phyloP scores from a whole-genome alignment of 192 early-diverging fungal species.

The Podila epicladia region DNA sequence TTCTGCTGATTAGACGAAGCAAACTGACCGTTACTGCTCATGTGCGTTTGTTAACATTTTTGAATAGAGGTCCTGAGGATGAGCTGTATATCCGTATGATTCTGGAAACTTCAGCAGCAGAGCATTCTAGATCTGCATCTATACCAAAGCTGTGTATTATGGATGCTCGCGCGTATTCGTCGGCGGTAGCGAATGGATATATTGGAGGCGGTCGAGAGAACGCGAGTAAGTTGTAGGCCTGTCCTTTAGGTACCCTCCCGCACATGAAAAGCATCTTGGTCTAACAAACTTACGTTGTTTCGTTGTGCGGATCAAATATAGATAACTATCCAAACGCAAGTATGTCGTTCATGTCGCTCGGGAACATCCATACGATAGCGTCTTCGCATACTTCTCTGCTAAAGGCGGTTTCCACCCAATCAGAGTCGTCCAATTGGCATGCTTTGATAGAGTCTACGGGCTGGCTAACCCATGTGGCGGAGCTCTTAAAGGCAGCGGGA shows the following conservation, averaged over 20 bases:
- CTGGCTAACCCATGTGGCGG: constrained; percentile 52
- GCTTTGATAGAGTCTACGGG: constrained; percentile 50
- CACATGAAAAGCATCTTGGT: too few relatives aligned
- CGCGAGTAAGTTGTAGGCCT: constrained; percentile 18
- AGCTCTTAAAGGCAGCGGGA: constrained; percentile 48
- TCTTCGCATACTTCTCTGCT: constrained; percentile 39
- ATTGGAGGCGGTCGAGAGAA: constrained; percentile 53
- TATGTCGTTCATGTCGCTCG: constrained; percentile 40
- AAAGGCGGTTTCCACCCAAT: constrained; percentile 35
- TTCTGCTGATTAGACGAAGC: not conserved
- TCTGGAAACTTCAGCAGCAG: constrained; percentile 35
- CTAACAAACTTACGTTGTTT: not conserved
- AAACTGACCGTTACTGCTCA: too few relatives aligned
- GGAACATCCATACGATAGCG: constrained; percentile 51
- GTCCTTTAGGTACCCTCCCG: too few relatives aligned
- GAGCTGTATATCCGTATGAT: constrained; percentile 50
- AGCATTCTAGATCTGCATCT: constrained; percentile 2
- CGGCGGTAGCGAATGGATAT: constrained; percentile 51
- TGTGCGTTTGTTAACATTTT: not conserved
- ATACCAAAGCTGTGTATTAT: constrained; percentile 52
- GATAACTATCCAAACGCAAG: constrained; percentile 53
- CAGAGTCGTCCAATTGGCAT: constrained; percentile 50
- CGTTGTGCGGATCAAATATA: not conserved
- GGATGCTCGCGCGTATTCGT: constrained; percentile 46
- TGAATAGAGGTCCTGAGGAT: constrained; percentile 43